Evolutionary conservation across 2,329 filamentous ascomycete species (phyloP).

Genomic region (Cercospora zeae-maydis): DNA sequence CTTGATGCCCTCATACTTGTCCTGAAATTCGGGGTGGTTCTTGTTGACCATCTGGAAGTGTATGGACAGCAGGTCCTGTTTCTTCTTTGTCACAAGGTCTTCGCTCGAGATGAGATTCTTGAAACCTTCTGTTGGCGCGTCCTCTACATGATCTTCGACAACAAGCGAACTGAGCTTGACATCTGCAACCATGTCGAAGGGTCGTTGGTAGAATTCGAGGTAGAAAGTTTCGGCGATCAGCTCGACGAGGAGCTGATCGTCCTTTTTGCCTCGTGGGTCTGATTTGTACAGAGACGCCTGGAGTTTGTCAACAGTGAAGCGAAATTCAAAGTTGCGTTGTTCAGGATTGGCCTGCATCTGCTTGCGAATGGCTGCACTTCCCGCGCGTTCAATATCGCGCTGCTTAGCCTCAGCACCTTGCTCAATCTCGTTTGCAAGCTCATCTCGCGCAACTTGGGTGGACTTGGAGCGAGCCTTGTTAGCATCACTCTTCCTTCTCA

Average conservation of each 20-base stretch:
- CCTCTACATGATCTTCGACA: slow-evolving; percentile 89
- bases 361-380: slow-evolving; percentile 40
- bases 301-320: slow-evolving; percentile 90
- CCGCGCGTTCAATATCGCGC: slow-evolving; percentile 37
- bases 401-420: slow-evolving; percentile 55
- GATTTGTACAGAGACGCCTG: slow-evolving; percentile 89
- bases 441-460: slow-evolving; percentile 67
- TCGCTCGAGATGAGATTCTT: slow-evolving; percentile 97
- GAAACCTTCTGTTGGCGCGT: slow-evolving; percentile 83
- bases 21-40: slow-evolving; percentile 88
- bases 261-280: slow-evolving; percentile 70
- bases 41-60: slow-evolving; percentile 82
- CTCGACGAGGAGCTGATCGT: slow-evolving; percentile 82
- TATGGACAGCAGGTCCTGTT: slow-evolving; percentile 77
- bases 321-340: slow-evolving; percentile 91
- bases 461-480: slow-evolving; percentile 64
- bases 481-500: slow-evolving; percentile 37
- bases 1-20: slow-evolving; percentile 86
- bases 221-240: slow-evolving; percentile 85
- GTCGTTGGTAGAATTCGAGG: slow-evolving; percentile 80
- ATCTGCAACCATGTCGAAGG: slow-evolving; percentile 90
- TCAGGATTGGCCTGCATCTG: slow-evolving; percentile 59
- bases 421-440: slow-evolving; percentile 69
- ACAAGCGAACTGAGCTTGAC: slow-evolving; percentile 82
- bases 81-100: slow-evolving; percentile 62